These are phyloP conservation scores for Hermanozyma aechmeae DNA, from an alignment of 805 yeast genomes.

Conservation along the genomic window DNA sequence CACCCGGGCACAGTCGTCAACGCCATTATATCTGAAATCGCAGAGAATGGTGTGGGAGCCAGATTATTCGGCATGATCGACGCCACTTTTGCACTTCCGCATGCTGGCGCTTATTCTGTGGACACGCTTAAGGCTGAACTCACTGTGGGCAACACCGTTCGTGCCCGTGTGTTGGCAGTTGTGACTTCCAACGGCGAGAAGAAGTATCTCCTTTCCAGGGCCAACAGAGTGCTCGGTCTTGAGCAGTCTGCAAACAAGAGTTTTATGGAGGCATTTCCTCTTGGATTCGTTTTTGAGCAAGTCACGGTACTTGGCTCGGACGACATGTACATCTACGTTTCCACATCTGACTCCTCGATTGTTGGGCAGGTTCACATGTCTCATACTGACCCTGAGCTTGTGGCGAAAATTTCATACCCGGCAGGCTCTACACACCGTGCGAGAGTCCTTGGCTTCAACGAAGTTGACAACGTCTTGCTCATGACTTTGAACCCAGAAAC, in stretches of 20 bases:
- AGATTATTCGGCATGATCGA: conserved; percentile 68
- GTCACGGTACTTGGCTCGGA: conserved; percentile 57
- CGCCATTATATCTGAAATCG: conserved; percentile 53
- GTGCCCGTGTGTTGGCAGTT: conserved; percentile 63
- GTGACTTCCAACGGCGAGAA: conserved; percentile 40
- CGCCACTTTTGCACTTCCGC: conserved; percentile 63
- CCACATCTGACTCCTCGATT: conserved; percentile 41
- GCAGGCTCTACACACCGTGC: conserved; percentile 65
- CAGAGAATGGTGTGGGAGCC: conserved; percentile 56
- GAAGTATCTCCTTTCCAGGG: conserved; percentile 53
- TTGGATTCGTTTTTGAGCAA: conserved; percentile 56
- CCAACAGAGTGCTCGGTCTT: conserved; percentile 44
- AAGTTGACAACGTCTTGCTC: conserved; percentile 55
- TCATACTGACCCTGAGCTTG: conserved; percentile 43
- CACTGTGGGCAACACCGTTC: conserved; percentile 57
- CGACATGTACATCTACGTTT: conserved; percentile 44
- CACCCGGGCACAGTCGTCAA: conserved; percentile 81
- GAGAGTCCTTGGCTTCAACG: conserved; percentile 64
- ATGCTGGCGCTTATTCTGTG: conserved; percentile 40
- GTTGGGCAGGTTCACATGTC: conserved; percentile 77
- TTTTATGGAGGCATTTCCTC: conserved; percentile 56
- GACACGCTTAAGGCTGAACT: conserved; percentile 50
- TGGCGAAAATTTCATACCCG: conserved; percentile 40
- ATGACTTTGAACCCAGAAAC: conserved; percentile 62
- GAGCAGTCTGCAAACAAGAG: conserved; percentile 9